Evolutionary conservation across 2,329 filamentous ascomycete genomes (phyloP).

Genomic region (Ceratocystis huliohia): DNA sequence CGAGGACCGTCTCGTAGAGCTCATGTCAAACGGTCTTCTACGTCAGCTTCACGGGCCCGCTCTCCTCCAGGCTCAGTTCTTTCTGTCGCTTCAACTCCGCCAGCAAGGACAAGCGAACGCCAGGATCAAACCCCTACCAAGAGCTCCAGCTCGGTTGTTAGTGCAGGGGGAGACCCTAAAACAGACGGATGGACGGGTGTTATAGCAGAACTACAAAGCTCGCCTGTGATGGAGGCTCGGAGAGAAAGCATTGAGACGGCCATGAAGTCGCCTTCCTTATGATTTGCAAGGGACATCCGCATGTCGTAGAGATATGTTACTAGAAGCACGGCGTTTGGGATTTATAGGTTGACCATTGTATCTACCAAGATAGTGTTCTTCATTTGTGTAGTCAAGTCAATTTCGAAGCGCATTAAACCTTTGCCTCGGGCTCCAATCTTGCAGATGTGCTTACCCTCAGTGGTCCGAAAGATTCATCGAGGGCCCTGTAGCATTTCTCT

Average conservation of each 20-base stretch:
- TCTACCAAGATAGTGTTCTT: neutral
- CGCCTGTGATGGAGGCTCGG: constrained; percentile 47
- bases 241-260: constrained; percentile 39
- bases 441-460: neutral
- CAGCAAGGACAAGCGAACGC: constrained; percentile 6
- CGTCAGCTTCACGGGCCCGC: neutral
- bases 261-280: constrained; percentile 29
- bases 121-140: constrained; percentile 4
- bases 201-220: constrained; percentile 48
- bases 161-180: constrained; percentile 24
- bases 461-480: constrained; percentile 29
- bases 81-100: constrained; percentile 5
- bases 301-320: too few relatives aligned
- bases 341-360: too few relatives aligned
- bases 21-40: constrained; percentile 6
- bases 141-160: constrained; percentile 15
- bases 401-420: too few relatives aligned
- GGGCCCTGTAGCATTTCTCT: constrained; percentile 42
- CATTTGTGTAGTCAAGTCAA: neutral
- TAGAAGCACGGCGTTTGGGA: too few relatives aligned
- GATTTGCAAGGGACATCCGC: neutral
- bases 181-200: constrained; percentile 47
- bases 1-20: neutral
- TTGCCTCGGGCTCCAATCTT: too few relatives aligned
- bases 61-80: constrained; percentile 14